These are phyloP conservation scores for Solanum medicagineum DNA, from an alignment of 257 asterid genomes.

Conservation along the genomic window DNA sequence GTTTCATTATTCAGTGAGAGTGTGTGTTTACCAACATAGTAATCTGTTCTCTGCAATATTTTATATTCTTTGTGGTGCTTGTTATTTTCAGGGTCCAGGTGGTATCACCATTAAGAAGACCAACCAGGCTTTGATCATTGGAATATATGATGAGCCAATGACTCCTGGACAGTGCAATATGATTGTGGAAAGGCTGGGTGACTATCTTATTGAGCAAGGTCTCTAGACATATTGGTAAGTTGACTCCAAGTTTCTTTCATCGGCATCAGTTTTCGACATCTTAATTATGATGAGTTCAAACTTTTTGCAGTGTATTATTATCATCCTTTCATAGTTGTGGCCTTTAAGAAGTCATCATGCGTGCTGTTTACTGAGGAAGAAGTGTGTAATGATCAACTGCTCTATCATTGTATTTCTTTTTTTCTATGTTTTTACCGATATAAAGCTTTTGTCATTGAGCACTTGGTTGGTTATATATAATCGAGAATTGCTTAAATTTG, in stretches of 20 bases:
- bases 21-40: not conserved
- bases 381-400: not conserved
- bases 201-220: slow-evolving; percentile 20
- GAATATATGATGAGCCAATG: slow-evolving; percentile 33
- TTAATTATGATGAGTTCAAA: not conserved
- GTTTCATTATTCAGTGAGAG: not conserved
- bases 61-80: not conserved
- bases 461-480: slow-evolving; percentile 1
- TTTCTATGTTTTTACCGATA: not conserved
- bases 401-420: not conserved
- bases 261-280: not conserved
- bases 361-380: slow-evolving; percentile 5
- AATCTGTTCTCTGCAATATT: not conserved
- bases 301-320: slow-evolving; percentile 2
- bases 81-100: slow-evolving; percentile 21
- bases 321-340: not conserved
- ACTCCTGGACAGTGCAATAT: slow-evolving; percentile 33
- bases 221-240: slow-evolving; percentile 8
- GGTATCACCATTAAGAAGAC: slow-evolving; percentile 33
- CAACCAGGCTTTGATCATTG: slow-evolving; percentile 22
- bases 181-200: slow-evolving; percentile 36
- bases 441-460: not conserved
- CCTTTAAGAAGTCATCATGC: slow-evolving; percentile 1
- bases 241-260: not conserved
- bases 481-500: not conserved